Base-by-base conservation (phyloP, 2,329 filamentous ascomycete species). In the Paramyrothecium sp. region DNA sequence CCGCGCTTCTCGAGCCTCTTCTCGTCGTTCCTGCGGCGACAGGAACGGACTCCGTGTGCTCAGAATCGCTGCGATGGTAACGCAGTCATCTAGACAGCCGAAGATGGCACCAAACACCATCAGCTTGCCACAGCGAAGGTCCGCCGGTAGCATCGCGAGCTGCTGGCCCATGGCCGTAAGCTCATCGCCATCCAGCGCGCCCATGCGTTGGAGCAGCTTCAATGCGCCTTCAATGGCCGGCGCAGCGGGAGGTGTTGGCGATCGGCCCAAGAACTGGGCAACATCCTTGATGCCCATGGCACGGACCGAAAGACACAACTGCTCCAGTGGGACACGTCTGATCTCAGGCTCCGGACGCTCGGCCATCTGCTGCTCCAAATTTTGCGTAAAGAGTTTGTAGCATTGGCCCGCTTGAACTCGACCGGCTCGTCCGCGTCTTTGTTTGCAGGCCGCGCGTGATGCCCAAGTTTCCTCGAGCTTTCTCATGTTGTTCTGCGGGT, bases 41-140 rank as follows among this genome's bases (percentile, higher is more conserved):
- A 96, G 74, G 69, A 99, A 99, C 0, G 95, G 94, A 60, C 88
- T 92, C 66, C 88, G 89, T 26, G 91, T 89, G 56, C 92, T 97
- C n/a, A 99, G 81, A 46, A 98, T 95, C 10, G 93, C 89, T 2
- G 95, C 91, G 60, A 98, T 93, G 3, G 90, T 92, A 56, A 98
- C 82, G 63, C 89, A 92, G 54, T 94, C 87, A 66, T 97, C 92
- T 7, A 98, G 82, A 68, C 94, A 98, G 34, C 91, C 91, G 68
- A 99, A 98, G 57, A 96, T 92, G 17, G 92, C 89, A 7, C 95
- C 95, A 68, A 96, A 97, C 3, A 99, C 91, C 82, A 99, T 92
- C 34, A 99, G 82, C 74, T 99, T 99, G 50, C 91, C 92, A 71
- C 92, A 96, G 26, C 94, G 87, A 51, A 99, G 81, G 69, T 99